These are phyloP conservation scores for Pichia manshurica DNA, from an alignment of 805 yeast genomes.

Conservation along the genomic window DNA sequence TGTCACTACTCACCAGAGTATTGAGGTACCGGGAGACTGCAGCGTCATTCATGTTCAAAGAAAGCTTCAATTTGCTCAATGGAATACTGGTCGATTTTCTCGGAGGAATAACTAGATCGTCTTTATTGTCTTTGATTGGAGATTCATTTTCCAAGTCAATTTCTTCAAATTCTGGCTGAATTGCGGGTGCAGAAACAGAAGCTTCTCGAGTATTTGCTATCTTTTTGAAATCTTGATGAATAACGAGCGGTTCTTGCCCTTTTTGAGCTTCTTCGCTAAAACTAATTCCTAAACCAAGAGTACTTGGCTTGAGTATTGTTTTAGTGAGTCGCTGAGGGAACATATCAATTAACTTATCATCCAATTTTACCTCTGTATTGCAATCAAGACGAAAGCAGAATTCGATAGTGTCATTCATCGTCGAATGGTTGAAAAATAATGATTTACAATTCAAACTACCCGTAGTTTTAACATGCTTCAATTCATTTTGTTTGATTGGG, in stretches of 20 bases:
- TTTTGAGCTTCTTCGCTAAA: neutral
- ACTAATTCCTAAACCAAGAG: constrained; percentile 12
- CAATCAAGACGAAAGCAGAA: constrained; percentile 12
- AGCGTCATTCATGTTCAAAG: too few relatives aligned
- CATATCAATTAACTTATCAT: constrained; percentile 2
- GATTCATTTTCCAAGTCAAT: too few relatives aligned
- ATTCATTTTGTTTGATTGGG: constrained; percentile 27
- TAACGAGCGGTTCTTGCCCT: neutral
- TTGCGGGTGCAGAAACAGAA: too few relatives aligned
- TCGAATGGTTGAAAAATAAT: constrained; percentile 17
- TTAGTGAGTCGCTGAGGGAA: constrained; percentile 12
- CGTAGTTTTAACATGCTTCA: constrained; percentile 20
- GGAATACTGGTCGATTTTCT: too few relatives aligned
- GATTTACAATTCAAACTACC: constrained; percentile 4
- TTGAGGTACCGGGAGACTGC: too few relatives aligned
- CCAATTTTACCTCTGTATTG: neutral
- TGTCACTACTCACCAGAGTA: too few relatives aligned
- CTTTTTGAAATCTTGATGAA: too few relatives aligned
- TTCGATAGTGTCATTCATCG: constrained; percentile 9
- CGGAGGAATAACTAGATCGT: too few relatives aligned
- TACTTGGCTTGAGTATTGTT: neutral
- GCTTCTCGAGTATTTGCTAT: too few relatives aligned
- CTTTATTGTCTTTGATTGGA: too few relatives aligned
- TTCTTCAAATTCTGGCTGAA: too few relatives aligned
- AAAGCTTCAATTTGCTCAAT: too few relatives aligned